Evolutionary conservation across 2,329 filamentous ascomycete genomes (phyloP).

Genomic region (Torrubiellomyces zombiae): DNA sequence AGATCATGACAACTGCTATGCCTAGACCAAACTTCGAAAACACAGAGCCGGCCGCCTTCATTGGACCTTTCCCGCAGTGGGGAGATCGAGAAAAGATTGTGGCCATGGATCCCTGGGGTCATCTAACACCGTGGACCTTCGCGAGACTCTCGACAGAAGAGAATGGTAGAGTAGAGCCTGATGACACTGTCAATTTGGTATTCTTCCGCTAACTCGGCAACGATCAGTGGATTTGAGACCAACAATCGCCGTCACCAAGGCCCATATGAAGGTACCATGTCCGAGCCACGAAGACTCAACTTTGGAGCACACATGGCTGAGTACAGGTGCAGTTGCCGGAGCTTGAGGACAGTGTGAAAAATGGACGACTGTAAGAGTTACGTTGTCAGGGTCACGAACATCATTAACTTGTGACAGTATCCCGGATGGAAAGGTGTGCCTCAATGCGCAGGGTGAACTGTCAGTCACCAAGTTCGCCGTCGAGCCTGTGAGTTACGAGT

Average conservation of each 20-base stretch:
- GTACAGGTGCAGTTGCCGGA: constrained; percentile 50
- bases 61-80: constrained; percentile 86
- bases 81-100: constrained; percentile 84
- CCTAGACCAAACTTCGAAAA: constrained; percentile 45
- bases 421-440: constrained; percentile 74
- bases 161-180: constrained; percentile 28
- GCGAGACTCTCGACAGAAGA: constrained; percentile 64
- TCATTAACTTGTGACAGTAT: constrained; percentile 19
- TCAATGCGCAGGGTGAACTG: constrained; percentile 74
- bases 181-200: background rate
- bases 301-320: background rate
- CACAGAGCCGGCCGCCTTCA: constrained; percentile 77
- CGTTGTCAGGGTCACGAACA: background rate
- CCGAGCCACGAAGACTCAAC: no score
- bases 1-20: background rate
- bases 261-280: constrained; percentile 60
- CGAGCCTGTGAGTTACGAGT: constrained; percentile 53
- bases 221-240: constrained; percentile 60
- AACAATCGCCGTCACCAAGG: constrained; percentile 81
- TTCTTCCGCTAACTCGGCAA: constrained; percentile 4
- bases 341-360: constrained; percentile 71
- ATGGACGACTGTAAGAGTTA: constrained; percentile 48
- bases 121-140: constrained; percentile 71
- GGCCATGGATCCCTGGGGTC: constrained; percentile 89
- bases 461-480: constrained; percentile 94